A percentile compares a stretch with the other conserved stretches of the same genome.
These are phyloP conservation scores for Penicillium sp. DNA, from an alignment of 2,329 filamentous ascomycete species.

Conservation along the genomic window DNA sequence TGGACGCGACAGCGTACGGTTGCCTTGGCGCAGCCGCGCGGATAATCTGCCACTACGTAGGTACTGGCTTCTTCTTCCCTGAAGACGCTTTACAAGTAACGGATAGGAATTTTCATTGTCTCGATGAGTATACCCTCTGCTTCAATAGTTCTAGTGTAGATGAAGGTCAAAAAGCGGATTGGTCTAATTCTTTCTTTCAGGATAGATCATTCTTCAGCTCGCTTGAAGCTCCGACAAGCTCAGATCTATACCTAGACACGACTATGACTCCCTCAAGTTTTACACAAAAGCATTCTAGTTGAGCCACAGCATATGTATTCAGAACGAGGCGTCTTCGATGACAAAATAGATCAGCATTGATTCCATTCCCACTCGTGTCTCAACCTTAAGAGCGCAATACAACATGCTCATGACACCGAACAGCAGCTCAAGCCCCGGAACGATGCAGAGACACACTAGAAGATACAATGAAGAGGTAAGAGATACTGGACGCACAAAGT, in stretches of 20 bases:
- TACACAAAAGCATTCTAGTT: neutral
- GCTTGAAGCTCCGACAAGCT: neutral
- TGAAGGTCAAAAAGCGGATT: neutral
- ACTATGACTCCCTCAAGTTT: neutral
- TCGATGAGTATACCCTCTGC: neutral
- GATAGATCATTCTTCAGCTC: neutral
- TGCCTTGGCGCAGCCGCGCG: conserved; percentile 25
- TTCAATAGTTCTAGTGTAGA: neutral
- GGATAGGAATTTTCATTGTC: no score
- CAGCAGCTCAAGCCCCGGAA: neutral
- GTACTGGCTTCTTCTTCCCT: neutral
- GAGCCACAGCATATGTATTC: neutral
- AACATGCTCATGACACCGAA: neutral
- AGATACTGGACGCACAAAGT: conserved; percentile 6
- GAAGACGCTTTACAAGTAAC: no score
- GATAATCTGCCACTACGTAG: neutral
- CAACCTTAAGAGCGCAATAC: neutral
- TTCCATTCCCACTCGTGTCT: neutral
- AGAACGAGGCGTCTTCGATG: neutral
- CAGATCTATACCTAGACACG: neutral
- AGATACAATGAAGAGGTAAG: conserved; percentile 4
- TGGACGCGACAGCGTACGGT: conserved; percentile 28
- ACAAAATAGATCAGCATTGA: neutral
- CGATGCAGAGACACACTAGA: neutral
- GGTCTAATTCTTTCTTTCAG: neutral